Evolutionary conservation across 164 flowering plant species (phyloP).

Genomic region (Paratinospora sagittata): DNA sequence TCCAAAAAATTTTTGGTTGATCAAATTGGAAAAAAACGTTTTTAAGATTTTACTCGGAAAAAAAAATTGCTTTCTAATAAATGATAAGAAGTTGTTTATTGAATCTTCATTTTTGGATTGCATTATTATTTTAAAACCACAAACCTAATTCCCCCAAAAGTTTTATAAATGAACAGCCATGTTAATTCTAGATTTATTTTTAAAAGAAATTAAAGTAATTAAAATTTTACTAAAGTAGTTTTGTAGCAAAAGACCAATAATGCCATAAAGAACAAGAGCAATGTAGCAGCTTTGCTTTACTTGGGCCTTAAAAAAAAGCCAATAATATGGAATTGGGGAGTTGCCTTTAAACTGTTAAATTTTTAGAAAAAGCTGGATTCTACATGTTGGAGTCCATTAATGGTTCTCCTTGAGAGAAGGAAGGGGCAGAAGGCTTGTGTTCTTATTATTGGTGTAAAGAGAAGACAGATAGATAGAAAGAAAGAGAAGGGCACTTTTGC

Average conservation of each 20-base stretch:
- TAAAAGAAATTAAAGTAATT: background rate
- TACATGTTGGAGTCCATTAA: background rate
- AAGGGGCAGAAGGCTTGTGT: background rate
- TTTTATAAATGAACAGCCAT: no score
- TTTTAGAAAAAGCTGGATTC: background rate
- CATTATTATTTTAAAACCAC: no score
- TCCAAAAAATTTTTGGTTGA: no score
- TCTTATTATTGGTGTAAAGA: background rate
- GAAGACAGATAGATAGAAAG: background rate
- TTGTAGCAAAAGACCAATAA: background rate
- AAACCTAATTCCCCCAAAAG: no score
- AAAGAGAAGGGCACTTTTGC: background rate
- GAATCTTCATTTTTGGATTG: no score
- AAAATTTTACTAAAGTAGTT: background rate
- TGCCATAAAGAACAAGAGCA: background rate
- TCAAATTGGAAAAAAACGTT: no score
- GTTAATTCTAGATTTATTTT: background rate
- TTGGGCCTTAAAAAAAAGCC: background rate
- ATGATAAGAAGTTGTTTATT: no score
- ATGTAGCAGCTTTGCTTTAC: background rate
- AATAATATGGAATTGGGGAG: background rate
- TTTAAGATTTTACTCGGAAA: no score
- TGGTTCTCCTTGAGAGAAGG: background rate
- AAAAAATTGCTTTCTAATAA: no score
- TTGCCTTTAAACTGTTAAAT: background rate